A percentile compares a stretch with the other conserved stretches of the same genome.
Conservation (phyloP, 2,329 filamentous ascomycete genomes). For the Penicillium hesseltinei region DNA sequence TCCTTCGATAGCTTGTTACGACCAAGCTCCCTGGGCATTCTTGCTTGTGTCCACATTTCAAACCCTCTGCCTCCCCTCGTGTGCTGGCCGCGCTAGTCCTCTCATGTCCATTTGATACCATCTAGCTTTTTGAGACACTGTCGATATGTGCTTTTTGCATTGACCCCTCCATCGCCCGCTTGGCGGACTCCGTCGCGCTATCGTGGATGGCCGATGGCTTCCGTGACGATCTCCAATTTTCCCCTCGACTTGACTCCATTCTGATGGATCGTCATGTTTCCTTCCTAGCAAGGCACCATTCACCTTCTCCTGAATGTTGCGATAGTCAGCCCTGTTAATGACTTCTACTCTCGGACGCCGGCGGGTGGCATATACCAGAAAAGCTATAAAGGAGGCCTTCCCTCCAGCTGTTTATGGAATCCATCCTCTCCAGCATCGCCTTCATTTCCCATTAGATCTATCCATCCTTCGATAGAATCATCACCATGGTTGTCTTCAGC, state of each 20-base stretch:
- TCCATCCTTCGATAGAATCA: constrained; percentile 13
- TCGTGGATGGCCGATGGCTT: constrained; percentile 24
- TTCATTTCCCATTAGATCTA: constrained; percentile 5
- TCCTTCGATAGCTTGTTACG: constrained; percentile 18
- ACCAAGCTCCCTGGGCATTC: constrained; percentile 18
- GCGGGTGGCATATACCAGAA: background rate
- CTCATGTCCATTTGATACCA: constrained; percentile 7
- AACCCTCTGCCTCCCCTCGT: constrained; percentile 3
- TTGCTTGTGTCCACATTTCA: background rate
- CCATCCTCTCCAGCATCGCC: constrained; percentile 17
- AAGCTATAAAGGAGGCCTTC: constrained; percentile 27
- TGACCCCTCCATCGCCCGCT: constrained; percentile 1
- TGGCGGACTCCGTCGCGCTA: constrained; percentile 18
- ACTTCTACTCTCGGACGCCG: background rate
- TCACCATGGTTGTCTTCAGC: constrained; percentile 37
- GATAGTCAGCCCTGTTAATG: constrained; percentile 3
- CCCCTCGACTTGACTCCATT: constrained; percentile 6
- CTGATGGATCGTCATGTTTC: constrained; percentile 18
- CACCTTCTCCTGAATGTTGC: constrained; percentile 17
- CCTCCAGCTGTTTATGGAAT: constrained; percentile 9
- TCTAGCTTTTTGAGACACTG: constrained; percentile 8
- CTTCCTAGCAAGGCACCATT: constrained; percentile 24
- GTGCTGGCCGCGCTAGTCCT: constrained; percentile 2
- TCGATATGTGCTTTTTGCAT: constrained; percentile 5
- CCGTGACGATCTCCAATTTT: constrained; percentile 21